Conservation (phyloP, 1,284 basidiomycete genomes). For the Sanghuangporus weigelae region DNA sequence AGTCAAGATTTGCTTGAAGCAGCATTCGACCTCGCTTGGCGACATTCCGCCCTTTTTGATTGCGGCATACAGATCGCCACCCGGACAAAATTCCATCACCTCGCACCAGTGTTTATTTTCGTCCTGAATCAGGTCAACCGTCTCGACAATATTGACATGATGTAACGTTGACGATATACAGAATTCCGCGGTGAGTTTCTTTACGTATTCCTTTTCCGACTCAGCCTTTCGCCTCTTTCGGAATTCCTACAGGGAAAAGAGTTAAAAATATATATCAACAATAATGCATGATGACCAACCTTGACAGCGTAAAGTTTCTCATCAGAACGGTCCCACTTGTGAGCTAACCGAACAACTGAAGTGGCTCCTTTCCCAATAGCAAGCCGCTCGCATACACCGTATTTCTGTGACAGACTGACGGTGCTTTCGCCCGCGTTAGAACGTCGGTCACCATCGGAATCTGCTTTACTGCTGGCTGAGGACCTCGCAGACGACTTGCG, state of each 20-base stretch:
- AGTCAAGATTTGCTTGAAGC: conserved; percentile 93
- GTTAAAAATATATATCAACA: neutral
- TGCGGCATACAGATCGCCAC: conserved; percentile 94
- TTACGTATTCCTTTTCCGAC: conserved; percentile 98
- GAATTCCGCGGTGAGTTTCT: conserved; percentile 99
- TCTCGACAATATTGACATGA: conserved; percentile 96
- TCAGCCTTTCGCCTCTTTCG: conserved; percentile 97
- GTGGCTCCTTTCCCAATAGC: conserved; percentile 98
- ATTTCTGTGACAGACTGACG: conserved; percentile 79
- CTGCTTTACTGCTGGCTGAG: conserved; percentile 60
- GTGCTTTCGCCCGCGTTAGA: conserved; percentile 59
- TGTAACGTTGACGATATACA: conserved; percentile 98
- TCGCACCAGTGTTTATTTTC: conserved; percentile 97
- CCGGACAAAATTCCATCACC: conserved; percentile 99
- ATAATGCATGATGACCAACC: conserved; percentile 40
- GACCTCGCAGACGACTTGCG: conserved; percentile 70
- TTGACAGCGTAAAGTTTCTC: conserved; percentile 99
- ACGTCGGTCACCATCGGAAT: conserved; percentile 59
- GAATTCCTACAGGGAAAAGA: conserved; percentile 67
- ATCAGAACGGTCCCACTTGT: conserved; percentile 96
- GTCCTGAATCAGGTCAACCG: conserved; percentile 97
- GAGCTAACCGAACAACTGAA: conserved; percentile 91
- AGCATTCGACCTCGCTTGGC: conserved; percentile 91
- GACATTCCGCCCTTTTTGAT: conserved; percentile 98
- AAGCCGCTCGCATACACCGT: conserved; percentile 94